These are phyloP conservation scores for Talaromyces marneffei DNA, from an alignment of 2,329 filamentous ascomycete species.

Conservation along the genomic window DNA sequence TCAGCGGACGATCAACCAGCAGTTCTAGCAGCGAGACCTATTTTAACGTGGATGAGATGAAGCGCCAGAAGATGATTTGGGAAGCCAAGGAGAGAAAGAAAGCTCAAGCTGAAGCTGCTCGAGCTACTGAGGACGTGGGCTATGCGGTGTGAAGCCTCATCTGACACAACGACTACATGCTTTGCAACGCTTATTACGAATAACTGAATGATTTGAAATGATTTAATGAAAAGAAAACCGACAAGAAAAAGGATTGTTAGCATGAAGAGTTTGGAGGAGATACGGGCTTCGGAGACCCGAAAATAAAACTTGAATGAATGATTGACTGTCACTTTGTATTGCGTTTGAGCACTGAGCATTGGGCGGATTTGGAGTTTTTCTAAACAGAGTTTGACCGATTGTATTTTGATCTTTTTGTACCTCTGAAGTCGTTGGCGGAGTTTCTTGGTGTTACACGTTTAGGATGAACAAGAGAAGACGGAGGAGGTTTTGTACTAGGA, in stretches of 20 bases:
- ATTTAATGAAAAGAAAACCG: not conserved
- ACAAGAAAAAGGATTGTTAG: not conserved
- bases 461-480: not conserved
- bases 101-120: not conserved
- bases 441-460: conserved; percentile 4
- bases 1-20: conserved; percentile 34
- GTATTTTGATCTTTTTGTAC: not conserved
- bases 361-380: conserved; percentile 6
- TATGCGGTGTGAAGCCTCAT: not conserved
- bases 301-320: not conserved
- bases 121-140: conserved; percentile 8
- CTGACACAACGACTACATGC: not conserved
- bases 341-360: conserved; percentile 9
- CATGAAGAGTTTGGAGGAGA: not conserved
- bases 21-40: conserved; percentile 32
- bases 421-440: conserved; percentile 1
- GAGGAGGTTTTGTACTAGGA: not conserved
- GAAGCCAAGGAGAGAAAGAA: conserved; percentile 37
- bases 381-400: not conserved
- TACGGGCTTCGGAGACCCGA: conserved; percentile 4
- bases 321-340: not conserved
- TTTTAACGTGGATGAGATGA: conserved; percentile 48
- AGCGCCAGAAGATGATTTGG: conserved; percentile 43
- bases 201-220: conserved; percentile 12
- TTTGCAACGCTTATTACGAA: not conserved